These are phyloP conservation scores for Talaromyces marneffei DNA, from an alignment of 2,329 filamentous ascomycete genomes.

Conservation along the genomic window DNA sequence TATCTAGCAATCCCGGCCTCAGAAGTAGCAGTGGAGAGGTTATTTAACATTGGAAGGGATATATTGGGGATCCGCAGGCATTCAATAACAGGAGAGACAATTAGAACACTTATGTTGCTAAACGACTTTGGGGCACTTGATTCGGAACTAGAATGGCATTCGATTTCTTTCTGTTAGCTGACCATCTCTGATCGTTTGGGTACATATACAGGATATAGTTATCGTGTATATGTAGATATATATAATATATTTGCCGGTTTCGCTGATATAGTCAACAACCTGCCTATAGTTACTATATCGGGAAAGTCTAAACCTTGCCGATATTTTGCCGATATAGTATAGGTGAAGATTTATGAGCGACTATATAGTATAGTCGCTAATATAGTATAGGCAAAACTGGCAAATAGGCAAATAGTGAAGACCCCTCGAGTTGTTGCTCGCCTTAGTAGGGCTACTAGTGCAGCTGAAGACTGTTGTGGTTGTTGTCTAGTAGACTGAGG, in stretches of 20 bases:
- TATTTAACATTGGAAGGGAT: conserved; percentile 15
- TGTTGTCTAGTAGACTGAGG: no score
- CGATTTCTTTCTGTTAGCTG: not conserved
- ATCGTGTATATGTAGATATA: not conserved
- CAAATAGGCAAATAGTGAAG: not conserved
- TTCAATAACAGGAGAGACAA: conserved; percentile 14
- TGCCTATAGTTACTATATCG: not conserved
- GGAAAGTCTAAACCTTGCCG: not conserved
- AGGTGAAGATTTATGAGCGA: not conserved
- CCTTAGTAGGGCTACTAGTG: no score
- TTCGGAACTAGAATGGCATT: not conserved
- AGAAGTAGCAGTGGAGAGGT: conserved; percentile 15
- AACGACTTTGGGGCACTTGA: not conserved
- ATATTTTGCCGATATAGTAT: not conserved
- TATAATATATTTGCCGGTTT: not conserved
- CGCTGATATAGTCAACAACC: not conserved
- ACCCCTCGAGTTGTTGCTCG: not conserved
- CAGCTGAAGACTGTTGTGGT: no score
- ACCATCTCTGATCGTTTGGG: not conserved
- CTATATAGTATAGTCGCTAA: not conserved
- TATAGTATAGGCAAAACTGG: not conserved
- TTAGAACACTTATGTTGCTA: conserved; percentile 14
- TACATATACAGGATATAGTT: not conserved
- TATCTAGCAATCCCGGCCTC: conserved; percentile 15
- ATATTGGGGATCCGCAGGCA: conserved; percentile 14